Evolutionary conservation across 495 filamentous ascomycete genomes (phyloP).

Genomic region (Penicillium canariense): DNA sequence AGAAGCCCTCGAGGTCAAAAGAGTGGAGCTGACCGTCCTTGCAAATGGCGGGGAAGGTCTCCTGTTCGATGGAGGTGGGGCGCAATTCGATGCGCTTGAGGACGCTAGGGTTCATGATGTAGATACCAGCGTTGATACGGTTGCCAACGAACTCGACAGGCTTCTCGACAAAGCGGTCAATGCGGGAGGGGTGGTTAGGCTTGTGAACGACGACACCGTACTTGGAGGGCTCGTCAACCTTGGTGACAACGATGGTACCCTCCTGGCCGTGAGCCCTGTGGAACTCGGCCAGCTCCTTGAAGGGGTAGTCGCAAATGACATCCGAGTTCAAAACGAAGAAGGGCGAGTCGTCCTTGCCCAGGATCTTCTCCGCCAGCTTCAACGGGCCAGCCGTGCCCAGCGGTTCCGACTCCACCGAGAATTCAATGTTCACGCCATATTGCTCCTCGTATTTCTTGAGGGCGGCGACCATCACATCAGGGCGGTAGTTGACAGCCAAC

Average conservation of each 20-base stretch:
- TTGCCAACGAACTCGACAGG: constrained; percentile 99
- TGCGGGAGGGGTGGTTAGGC: constrained; percentile 84
- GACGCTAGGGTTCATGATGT: constrained; percentile 94
- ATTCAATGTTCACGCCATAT: constrained; percentile 91
- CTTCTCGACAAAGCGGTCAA: constrained; percentile 99
- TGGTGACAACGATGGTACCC: constrained; percentile 98
- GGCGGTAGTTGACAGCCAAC: constrained; percentile 96
- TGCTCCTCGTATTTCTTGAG: constrained; percentile 85
- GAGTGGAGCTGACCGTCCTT: constrained; percentile 92
- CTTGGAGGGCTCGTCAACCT: constrained; percentile 98
- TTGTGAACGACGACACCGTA: constrained; percentile 99
- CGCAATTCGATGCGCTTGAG: constrained; percentile 91
- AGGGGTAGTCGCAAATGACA: constrained; percentile 97
- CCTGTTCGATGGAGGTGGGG: constrained; percentile 98
- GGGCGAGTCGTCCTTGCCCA: constrained; percentile 87
- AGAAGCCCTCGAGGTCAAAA: constrained; percentile 97
- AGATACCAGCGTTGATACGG: constrained; percentile 98
- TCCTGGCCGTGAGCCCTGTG: constrained; percentile 91
- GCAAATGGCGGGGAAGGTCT: constrained; percentile 96
- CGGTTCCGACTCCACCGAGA: constrained; percentile 94
- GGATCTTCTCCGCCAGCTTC: constrained; percentile 91
- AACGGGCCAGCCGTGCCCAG: constrained; percentile 94
- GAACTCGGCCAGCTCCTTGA: constrained; percentile 81
- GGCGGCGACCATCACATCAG: constrained; percentile 85
- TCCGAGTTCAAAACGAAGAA: constrained; percentile 99